phyloP scores from a whole-genome alignment of 331 rosid species.

The Cydonia oblonga region DNA sequence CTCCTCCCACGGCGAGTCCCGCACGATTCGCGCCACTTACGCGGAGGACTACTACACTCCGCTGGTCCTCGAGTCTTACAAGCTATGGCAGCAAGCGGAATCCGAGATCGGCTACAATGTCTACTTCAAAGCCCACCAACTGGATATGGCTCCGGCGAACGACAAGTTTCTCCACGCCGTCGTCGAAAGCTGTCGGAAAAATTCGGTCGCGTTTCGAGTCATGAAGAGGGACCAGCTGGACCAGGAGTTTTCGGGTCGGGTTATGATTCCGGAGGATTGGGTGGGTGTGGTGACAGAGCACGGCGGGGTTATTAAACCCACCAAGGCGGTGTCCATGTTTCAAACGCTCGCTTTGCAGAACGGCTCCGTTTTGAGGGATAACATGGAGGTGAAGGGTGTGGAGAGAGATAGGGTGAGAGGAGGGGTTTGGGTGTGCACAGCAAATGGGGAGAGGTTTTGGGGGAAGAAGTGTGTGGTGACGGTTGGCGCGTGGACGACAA shows the following conservation, averaged over 20 bases:
- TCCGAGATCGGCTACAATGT: constrained; percentile 61
- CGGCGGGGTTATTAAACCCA: constrained; percentile 76
- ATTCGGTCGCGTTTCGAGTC: constrained; percentile 16
- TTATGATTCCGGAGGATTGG: constrained; percentile 56
- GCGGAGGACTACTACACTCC: constrained; percentile 41
- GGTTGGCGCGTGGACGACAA: constrained; percentile 63
- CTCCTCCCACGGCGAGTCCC: constrained; percentile 95
- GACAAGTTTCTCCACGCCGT: constrained; percentile 18
- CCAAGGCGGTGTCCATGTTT: constrained; percentile 78
- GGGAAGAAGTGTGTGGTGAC: constrained; percentile 75
- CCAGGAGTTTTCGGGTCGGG: constrained; percentile 30
- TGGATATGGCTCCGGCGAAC: constrained; percentile 44
- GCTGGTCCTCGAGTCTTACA: constrained; percentile 58
- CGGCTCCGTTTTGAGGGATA: constrained; percentile 59
- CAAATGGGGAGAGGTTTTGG: constrained; percentile 32
- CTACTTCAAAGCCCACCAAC: constrained; percentile 48
- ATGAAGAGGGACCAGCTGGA: constrained; percentile 20
- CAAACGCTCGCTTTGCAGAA: constrained; percentile 49
- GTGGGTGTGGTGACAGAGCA: constrained; percentile 30
- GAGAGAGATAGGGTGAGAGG: constrained; percentile 9
- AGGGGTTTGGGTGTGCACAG: constrained; percentile 32
- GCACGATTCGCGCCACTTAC: constrained; percentile 77
- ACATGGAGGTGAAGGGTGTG: constrained; percentile 40
- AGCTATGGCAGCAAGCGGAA: constrained; percentile 54
- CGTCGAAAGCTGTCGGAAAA: constrained; percentile 28